A percentile compares a stretch with the other conserved stretches of the same genome.
Conservation (phyloP, 2,329 filamentous ascomycete species). For the Lasiodiplodia hormozganensis region DNA sequence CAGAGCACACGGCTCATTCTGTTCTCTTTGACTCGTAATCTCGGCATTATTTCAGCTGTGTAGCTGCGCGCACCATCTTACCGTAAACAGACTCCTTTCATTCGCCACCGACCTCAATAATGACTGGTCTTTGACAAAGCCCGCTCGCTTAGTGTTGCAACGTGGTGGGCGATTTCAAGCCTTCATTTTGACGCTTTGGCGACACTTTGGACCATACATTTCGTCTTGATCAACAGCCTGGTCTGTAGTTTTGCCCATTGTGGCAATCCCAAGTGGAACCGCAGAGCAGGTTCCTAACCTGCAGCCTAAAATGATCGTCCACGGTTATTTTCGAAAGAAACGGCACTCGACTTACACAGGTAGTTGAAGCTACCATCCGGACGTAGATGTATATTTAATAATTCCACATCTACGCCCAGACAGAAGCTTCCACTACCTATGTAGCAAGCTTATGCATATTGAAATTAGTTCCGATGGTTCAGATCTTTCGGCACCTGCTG, state of each 20-base stretch:
- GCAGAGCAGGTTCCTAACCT: neutral
- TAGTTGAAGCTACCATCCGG: too few species aligned
- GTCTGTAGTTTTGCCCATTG: neutral
- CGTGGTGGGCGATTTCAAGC: neutral
- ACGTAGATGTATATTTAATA: too few species aligned
- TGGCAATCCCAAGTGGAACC: neutral
- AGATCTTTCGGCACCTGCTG: too few species aligned
- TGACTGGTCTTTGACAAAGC: neutral
- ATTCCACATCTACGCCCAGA: too few species aligned
- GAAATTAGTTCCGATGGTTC: too few species aligned
- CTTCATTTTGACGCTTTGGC: neutral
- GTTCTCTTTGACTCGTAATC: neutral
- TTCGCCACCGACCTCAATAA: neutral
- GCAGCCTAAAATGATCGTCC: neutral
- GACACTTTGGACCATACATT: neutral
- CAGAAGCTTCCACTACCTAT: too few species aligned
- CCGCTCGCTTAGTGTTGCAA: neutral
- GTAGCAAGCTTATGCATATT: too few species aligned
- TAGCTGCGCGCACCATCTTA: neutral
- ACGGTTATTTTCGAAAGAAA: too few species aligned
- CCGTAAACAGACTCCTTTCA: neutral
- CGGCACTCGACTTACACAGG: too few species aligned
- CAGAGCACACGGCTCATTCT: slow-evolving; percentile 20
- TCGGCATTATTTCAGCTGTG: slow-evolving; percentile 2
- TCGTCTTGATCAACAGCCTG: neutral